phyloP scores from a whole-genome alignment of 1,284 basidiomycete genomes.

The Moesziomyces parantarcticus region DNA sequence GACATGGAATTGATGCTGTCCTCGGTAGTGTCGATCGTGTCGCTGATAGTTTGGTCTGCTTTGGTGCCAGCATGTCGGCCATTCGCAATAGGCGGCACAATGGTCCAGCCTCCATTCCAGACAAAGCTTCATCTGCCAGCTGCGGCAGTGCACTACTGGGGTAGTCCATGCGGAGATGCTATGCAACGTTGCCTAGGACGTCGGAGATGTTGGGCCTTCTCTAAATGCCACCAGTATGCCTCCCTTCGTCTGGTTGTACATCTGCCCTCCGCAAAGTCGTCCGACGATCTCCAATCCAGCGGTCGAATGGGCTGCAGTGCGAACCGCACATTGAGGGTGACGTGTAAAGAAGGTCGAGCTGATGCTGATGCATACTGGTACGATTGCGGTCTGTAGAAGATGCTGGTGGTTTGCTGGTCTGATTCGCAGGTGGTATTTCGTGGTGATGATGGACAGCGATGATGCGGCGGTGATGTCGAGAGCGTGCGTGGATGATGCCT shows the following conservation, averaged over 20 bases:
- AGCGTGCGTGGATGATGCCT: conserved; percentile 3
- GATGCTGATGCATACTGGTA: background rate
- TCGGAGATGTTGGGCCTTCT: background rate
- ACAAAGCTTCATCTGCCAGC: no score
- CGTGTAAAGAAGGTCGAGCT: background rate
- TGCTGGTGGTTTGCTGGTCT: background rate
- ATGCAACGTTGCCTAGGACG: no score
- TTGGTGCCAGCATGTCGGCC: no score
- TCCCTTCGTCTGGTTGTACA: background rate
- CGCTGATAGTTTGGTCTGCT: no score
- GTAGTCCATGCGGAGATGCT: no score
- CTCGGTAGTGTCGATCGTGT: background rate
- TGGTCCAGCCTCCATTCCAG: no score
- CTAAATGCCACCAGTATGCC: background rate
- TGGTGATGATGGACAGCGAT: background rate
- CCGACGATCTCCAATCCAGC: background rate
- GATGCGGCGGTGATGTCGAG: conserved; percentile 4
- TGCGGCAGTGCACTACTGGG: no score
- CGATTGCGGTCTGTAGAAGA: background rate
- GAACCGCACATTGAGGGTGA: no score
- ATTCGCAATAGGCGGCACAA: no score
- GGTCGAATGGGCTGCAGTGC: no score
- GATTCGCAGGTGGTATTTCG: background rate
- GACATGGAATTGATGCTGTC: background rate
- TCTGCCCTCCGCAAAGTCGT: background rate